Conservation (phyloP, 2,329 filamentous ascomycete genomes). For the Diaporthe sp. region DNA sequence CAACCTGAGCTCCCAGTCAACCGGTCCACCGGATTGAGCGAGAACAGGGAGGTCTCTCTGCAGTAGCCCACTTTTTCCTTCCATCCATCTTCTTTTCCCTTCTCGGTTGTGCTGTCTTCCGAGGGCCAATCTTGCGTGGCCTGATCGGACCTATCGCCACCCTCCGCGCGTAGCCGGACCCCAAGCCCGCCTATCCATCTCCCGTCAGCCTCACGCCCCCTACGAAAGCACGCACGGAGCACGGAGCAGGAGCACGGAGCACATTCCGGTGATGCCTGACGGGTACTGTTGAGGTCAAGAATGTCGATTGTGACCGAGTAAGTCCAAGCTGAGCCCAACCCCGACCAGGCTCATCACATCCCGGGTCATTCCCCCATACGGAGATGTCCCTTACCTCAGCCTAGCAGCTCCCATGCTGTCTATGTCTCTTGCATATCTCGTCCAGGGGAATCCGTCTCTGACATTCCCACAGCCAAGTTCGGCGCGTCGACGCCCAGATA, state of each 20-base stretch:
- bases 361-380: neutral
- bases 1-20: neutral
- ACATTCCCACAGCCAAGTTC: slow-evolving; percentile 62
- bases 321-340: slow-evolving; percentile 38
- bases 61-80: slow-evolving; percentile 34
- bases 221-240: neutral
- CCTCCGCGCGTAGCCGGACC: slow-evolving; percentile 1
- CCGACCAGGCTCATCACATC: neutral
- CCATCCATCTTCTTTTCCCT: slow-evolving; percentile 19
- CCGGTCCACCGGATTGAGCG: neutral
- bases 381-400: neutral
- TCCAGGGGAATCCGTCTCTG: slow-evolving; percentile 1
- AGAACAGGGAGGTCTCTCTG: neutral
- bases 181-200: slow-evolving; percentile 5
- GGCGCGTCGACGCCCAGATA: slow-evolving; percentile 72
- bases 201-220: slow-evolving; percentile 15
- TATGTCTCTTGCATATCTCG: neutral
- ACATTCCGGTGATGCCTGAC: slow-evolving; percentile 32
- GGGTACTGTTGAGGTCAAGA: slow-evolving; percentile 39
- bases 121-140: slow-evolving; percentile 33
- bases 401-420: neutral
- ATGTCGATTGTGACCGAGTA: slow-evolving; percentile 61
- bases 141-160: slow-evolving; percentile 31
- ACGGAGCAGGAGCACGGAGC: slow-evolving; percentile 21
- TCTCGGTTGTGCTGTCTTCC: slow-evolving; percentile 32